Percentiles rank a stretch among this genome's conserved stretches.
Conservation (phyloP, 805 yeast genomes). For the Starmerella etchellsii region DNA sequence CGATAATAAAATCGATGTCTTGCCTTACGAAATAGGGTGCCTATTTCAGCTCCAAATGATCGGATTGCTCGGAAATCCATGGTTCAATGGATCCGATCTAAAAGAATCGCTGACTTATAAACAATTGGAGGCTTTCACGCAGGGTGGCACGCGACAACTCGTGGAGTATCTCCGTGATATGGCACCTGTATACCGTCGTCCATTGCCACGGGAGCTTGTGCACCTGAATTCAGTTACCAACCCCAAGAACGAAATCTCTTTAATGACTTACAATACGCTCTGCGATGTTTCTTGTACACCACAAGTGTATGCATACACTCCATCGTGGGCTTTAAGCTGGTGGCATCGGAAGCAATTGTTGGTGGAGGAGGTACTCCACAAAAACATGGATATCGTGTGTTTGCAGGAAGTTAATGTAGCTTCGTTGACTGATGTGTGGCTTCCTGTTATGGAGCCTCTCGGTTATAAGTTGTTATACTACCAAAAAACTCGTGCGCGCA, state of each 20-base stretch:
- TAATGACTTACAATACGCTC: constrained; percentile 78
- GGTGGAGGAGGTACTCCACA: constrained; percentile 54
- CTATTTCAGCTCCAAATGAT: constrained; percentile 71
- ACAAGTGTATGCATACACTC: constrained; percentile 83
- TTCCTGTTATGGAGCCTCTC: constrained; percentile 51
- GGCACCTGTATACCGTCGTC: constrained; percentile 53
- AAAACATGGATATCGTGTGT: constrained; percentile 68
- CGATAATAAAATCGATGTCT: constrained; percentile 62
- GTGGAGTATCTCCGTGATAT: constrained; percentile 71
- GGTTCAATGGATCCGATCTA: constrained; percentile 41
- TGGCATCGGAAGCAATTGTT: constrained; percentile 69
- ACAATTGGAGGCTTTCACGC: constrained; percentile 42
- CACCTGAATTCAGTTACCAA: constrained; percentile 69
- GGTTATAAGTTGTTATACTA: constrained; percentile 77
- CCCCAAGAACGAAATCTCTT: constrained; percentile 41
- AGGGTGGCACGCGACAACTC: constrained; percentile 73
- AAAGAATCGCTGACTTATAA: too few species aligned
- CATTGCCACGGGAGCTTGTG: constrained; percentile 73
- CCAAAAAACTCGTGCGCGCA: constrained; percentile 82
- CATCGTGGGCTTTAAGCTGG: constrained; percentile 96
- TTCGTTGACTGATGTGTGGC: constrained; percentile 78
- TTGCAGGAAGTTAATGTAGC: constrained; percentile 90
- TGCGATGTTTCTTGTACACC: constrained; percentile 95
- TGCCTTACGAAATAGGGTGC: constrained; percentile 80
- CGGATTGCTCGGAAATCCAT: constrained; percentile 88